Conservation (phyloP, 179 eudicot genomes). For the Kewa caespitosa region DNA sequence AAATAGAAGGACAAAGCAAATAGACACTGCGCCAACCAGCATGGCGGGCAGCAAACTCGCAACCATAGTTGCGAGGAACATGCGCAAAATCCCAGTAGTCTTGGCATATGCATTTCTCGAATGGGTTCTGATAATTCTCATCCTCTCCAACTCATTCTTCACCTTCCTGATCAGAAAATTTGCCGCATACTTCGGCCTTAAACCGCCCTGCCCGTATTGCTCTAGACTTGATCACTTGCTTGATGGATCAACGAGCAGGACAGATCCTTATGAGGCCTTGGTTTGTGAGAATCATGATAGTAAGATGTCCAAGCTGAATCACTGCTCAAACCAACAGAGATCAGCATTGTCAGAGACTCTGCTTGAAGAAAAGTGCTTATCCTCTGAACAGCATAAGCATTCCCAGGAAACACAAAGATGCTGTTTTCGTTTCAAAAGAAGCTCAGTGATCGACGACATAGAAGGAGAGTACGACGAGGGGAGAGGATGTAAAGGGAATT, state of each 20-base stretch:
- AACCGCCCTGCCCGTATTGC: constrained; percentile 29
- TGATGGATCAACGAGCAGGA: constrained; percentile 1
- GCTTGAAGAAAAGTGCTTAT: constrained; percentile 21
- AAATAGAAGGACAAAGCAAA: too few species aligned
- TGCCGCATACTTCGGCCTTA: constrained; percentile 23
- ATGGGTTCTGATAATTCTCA: constrained; percentile 25
- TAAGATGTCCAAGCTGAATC: constrained; percentile 21
- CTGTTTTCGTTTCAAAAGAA: neutral
- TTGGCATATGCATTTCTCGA: constrained; percentile 20
- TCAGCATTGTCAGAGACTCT: constrained; percentile 11
- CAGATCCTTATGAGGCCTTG: constrained; percentile 13
- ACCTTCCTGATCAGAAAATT: constrained; percentile 20
- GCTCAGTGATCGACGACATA: neutral
- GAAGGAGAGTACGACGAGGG: neutral
- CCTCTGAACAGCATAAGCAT: neutral
- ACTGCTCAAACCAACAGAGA: constrained; percentile 22
- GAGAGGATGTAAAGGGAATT: neutral
- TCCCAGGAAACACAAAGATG: constrained; percentile 11
- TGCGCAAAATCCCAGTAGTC: constrained; percentile 10
- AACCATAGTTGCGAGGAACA: constrained; percentile 5
- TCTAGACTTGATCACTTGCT: constrained; percentile 25
- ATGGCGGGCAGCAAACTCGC: constrained; percentile 22
- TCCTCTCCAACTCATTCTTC: constrained; percentile 21
- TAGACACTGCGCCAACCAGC: neutral
- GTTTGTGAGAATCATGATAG: constrained; percentile 30